Base-by-base conservation (phyloP, 1,284 basidiomycete genomes). In the Trichosporon inkin region DNA sequence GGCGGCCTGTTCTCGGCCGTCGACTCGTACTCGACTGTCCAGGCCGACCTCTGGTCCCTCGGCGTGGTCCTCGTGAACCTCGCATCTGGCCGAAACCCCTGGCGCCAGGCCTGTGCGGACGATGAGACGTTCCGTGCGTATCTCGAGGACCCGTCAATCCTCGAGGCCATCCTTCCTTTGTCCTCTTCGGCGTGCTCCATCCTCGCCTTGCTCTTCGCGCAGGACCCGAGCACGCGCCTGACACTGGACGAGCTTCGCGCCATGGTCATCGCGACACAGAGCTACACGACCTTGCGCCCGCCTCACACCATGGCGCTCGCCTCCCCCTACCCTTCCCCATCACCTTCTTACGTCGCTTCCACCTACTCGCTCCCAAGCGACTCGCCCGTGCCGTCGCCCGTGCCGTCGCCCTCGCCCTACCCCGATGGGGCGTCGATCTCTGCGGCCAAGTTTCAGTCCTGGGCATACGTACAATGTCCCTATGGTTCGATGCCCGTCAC, bases 61-160 rank as follows among this genome's bases (percentile, higher is more conserved):
- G 95, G 95, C 44, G 93, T 99, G 70, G 83, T 84, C 65, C 87
- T 99, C 52, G 87, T 98, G 75, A 96, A 94, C 79, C 84, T 97
- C 78, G 86, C 92, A 52, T 88, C 88, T 60, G 89, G 89, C 17
- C 85, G 89, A 44, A 90, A 89, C 74, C 93, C 92, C 6, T 97
- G 94, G 94, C 84, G 85, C 64, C 82, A 84, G 67, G 92, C 94
- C 4, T 84, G 82, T 51, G 78, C 82, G 6, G 79, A 81, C 51
- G 92, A 96, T 77, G 83, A 85, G 56, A 86, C 85, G 40, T 95
- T 89, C 80, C 74, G 80, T 19, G 83, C 85, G 0, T 92, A 83
- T 78, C 76, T 89, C 54, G 77, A 82, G 57, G 83, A 92, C 69
- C 83, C 81, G 34, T 77, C 88, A 63, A 88, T 88, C 69, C 82